These are phyloP conservation scores for Malus hybrid DNA, from an alignment of 331 rosid species.

Conservation along the genomic window DNA sequence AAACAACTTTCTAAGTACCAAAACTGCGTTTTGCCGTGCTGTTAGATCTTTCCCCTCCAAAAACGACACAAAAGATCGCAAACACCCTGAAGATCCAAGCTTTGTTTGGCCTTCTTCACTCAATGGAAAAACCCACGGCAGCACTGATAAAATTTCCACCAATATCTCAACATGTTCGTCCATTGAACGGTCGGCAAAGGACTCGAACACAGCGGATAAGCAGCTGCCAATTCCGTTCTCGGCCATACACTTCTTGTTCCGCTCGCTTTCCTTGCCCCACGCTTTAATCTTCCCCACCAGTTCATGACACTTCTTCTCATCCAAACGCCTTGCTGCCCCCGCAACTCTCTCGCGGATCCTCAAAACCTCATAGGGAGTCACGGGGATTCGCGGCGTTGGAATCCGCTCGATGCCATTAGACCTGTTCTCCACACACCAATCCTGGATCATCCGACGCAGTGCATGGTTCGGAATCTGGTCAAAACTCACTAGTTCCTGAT, in stretches of 20 bases:
- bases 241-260: conserved; percentile 51
- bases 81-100: conserved; percentile 40
- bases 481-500: conserved; percentile 27
- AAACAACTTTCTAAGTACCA: conserved; percentile 47
- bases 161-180: conserved; percentile 23
- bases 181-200: conserved; percentile 26
- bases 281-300: conserved; percentile 43
- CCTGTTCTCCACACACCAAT: conserved; percentile 71
- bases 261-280: conserved; percentile 83
- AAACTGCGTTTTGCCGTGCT: conserved; percentile 43
- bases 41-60: conserved; percentile 43
- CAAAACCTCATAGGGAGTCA: conserved; percentile 34
- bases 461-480: conserved; percentile 73
- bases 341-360: conserved; percentile 31
- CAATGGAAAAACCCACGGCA: conserved; percentile 47
- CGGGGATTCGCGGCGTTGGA: conserved; percentile 80
- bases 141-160: conserved; percentile 44
- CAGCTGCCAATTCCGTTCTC: conserved; percentile 32
- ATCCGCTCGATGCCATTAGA: conserved; percentile 66
- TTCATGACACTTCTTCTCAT: conserved; percentile 30
- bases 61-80: conserved; percentile 42
- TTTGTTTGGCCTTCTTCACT: conserved; percentile 28
- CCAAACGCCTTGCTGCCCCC: conserved; percentile 24
- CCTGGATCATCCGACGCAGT: conserved; percentile 63
- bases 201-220: conserved; percentile 35